Percentiles rank a stretch among this genome's conserved stretches.
phyloP scores from a whole-genome alignment of 257 asterid species.

The Solanum arcanum region DNA sequence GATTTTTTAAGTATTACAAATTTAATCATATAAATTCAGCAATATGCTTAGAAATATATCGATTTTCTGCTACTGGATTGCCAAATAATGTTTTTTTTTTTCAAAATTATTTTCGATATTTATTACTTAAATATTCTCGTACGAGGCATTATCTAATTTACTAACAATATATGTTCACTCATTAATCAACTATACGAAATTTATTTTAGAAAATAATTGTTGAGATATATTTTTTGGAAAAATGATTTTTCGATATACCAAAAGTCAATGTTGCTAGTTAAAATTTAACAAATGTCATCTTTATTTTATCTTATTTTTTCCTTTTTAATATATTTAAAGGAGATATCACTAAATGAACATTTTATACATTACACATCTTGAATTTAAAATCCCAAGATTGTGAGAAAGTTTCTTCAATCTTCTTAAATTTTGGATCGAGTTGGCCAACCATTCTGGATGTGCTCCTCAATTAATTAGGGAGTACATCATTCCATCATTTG shows the following conservation, averaged over 20 bases:
- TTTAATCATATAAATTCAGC: neutral
- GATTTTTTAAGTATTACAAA: neutral
- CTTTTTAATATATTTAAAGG: neutral
- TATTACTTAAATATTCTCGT: neutral
- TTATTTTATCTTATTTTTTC: neutral
- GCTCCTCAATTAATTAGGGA: neutral
- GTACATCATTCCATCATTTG: neutral
- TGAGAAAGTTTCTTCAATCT: neutral
- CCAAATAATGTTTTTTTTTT: neutral
- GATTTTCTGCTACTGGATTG: neutral
- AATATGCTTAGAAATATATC: neutral
- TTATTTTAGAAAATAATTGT: neutral
- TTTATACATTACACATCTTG: neutral
- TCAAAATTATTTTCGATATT: neutral
- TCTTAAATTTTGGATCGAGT: neutral
- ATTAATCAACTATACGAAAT: neutral
- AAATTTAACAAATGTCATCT: neutral
- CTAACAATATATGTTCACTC: neutral
- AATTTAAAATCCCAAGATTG: neutral
- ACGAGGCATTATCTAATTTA: neutral
- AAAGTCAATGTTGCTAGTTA: neutral
- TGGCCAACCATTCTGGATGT: neutral
- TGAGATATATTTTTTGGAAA: neutral
- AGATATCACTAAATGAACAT: neutral
- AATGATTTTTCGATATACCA: neutral